Evolutionary conservation across 1,284 basidiomycete species (phyloP), one percentile per base, ranked within the genome.

Genomic region (Ustilago crameri): DNA sequence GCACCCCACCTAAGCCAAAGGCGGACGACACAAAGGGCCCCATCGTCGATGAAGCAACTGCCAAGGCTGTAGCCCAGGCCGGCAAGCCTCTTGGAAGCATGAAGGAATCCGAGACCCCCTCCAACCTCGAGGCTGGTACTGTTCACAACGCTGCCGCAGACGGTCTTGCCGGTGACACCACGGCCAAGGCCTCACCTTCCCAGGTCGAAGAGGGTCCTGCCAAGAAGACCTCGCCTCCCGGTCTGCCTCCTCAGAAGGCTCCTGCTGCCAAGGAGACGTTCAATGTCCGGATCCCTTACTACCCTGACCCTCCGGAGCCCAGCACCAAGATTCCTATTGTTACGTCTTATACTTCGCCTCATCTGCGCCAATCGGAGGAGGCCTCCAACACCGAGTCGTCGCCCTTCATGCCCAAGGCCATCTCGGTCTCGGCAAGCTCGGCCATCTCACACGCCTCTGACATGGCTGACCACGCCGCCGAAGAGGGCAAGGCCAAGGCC

Each of bases 231-330:
- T 74, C 63, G 37, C 68, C 75, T 9, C 79, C 77, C 10, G 79
- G 79, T 22, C 42, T 67, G 24, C 79, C 79, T 5, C 64, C 62
- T 32, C 58, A 74, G 17, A 76, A 71, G 48, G 48, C 64, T 7
- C 66, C 71, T 17, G 37, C 55, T n/a, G 53, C 71, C 38, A 59
- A 61, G 38, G 73, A 79, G 57, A 69, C 64, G 14, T 79, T 80
- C 66, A 73, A 78, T 57, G 32, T 80, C 24, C 60, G 65, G 50
- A 72, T 81, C 32, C 79, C 79, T 30, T 77, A 74, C 56, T 74
- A 78, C 60, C 52, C 69, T 27, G 68, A 70, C 46, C 62, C 68
- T 49, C 48, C 72, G 43, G 61, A 66, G 27, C 66, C 64, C 32
- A 63, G 60, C 17, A 51, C 66, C 50, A 46, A 72, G 26, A 77